Base-by-base conservation (phyloP, 371 early-diverging fungal species). In the Dinochytrium kinnereticum region DNA sequence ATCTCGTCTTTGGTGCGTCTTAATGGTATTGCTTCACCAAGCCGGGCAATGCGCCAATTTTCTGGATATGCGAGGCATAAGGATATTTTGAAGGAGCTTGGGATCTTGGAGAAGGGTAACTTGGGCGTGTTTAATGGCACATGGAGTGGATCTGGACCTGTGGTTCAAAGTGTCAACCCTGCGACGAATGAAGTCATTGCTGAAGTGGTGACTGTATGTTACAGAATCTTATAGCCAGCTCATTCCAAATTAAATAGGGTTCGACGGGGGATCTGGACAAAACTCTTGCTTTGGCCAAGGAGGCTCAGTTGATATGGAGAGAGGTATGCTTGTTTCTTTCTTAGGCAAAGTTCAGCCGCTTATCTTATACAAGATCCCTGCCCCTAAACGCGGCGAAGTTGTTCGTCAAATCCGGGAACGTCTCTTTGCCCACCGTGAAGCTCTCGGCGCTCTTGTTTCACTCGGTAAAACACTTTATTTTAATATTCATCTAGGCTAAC, bases 371-470 rank as follows among this genome's bases (percentile, higher is more conserved):
- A 37, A 88, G 85, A 85, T 91, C 64, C 96, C 97, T n/a, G 92
- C 93, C 28, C 97, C 98, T 26, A 86, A 90, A 75, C 90, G 97
- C 50, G 98, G 98, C 28, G 95, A 96, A 75, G 91, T 98, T 50
- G 89, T 97, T 39, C 87, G 96, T 30, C 93, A 95, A 69, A 97
- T 98, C 91, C 90, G 97, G 68, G 91, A 94, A 70, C 93, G 93
- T 21, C 86, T 98, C 37, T 83, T 87, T 57, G 86, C 81, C 24
- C 90, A 95, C 71, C 84, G 91, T 57, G 87, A 92, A 55, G 92
- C 91, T 21, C 86, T 98, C 50, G 98, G 96, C 15, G 87, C 87
- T 36, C 85, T 98, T 24, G 95, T 97, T 13, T 86, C 96, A 17
- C 81, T 96, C 5, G 75, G 75, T 74, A 21, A 13, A 24, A 30